These are phyloP conservation scores for Nakazawaea holstii DNA, from an alignment of 805 yeast genomes.

Conservation along the genomic window DNA sequence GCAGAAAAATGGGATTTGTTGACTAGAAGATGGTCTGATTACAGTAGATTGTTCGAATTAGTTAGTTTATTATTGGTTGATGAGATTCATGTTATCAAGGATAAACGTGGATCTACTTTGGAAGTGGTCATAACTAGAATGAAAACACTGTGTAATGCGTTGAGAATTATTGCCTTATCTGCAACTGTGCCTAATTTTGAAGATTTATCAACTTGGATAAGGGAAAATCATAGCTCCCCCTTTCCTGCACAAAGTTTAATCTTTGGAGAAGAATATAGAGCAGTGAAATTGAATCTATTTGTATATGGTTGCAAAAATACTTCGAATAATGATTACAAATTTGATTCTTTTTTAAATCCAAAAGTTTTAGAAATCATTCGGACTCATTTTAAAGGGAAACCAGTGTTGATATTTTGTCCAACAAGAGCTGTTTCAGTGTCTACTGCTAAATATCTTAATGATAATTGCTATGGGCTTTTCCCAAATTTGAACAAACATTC, in stretches of 20 bases:
- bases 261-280: constrained; percentile 43
- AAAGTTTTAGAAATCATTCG: constrained; percentile 35
- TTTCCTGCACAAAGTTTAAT: constrained; percentile 29
- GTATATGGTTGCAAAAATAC: constrained; percentile 37
- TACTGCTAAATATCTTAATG: constrained; percentile 37
- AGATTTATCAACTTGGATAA: constrained; percentile 42
- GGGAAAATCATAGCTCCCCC: constrained; percentile 13
- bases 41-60: constrained; percentile 30
- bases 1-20: constrained; percentile 61
- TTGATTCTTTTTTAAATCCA: constrained; percentile 37
- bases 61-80: constrained; percentile 40
- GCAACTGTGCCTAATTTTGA: constrained; percentile 50
- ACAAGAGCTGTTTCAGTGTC: constrained; percentile 42
- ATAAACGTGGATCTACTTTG: constrained; percentile 41
- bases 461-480: constrained; percentile 12
- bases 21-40: constrained; percentile 46
- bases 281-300: constrained; percentile 34
- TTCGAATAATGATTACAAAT: constrained; percentile 39
- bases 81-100: constrained; percentile 42
- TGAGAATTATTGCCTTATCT: constrained; percentile 43
- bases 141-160: constrained; percentile 29
- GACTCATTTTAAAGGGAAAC: constrained; percentile 32
- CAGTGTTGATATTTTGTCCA: constrained; percentile 47
- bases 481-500: neutral
- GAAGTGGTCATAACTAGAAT: constrained; percentile 45